Conservation (phyloP, 2,329 filamentous ascomycete species). For the Trichoderma cornu-damae region DNA sequence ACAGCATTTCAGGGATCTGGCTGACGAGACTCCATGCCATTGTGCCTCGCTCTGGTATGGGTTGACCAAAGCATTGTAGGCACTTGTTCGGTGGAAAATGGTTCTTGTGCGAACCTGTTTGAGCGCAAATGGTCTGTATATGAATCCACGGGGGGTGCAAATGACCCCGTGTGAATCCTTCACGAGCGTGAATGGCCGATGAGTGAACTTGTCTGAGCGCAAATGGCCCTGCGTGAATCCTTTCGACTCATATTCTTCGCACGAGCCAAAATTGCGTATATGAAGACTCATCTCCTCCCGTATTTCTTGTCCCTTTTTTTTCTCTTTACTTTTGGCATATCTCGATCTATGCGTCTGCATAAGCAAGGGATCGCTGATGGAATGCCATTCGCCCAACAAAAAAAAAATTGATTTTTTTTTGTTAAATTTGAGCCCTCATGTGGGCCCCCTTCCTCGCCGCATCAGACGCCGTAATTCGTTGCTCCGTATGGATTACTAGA, state of each 20-base stretch:
- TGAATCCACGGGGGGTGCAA: not conserved
- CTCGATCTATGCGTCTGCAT: not conserved
- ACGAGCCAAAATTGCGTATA: not conserved
- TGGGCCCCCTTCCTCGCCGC: not conserved
- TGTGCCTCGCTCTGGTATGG: not conserved
- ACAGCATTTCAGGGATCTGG: slow-evolving; percentile 1
- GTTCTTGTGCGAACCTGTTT: not conserved
- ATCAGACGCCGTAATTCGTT: not conserved
- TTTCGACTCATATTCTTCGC: not conserved
- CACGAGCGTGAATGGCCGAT: not conserved
- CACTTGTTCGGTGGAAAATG: not conserved
- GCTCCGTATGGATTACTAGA: not conserved
- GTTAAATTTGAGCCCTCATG: not conserved
- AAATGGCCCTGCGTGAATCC: not conserved
- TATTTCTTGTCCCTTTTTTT: not conserved
- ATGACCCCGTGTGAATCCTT: not conserved
- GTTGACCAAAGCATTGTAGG: not conserved
- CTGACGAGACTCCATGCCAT: not conserved
- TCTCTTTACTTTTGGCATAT: not conserved
- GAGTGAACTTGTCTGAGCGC: not conserved
- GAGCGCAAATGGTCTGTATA: not conserved
- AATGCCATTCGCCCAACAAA: slow-evolving; percentile 7
- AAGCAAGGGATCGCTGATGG: not conserved
- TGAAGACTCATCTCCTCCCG: not conserved
- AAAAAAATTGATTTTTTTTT: not conserved